Evolutionary conservation across 2,329 filamentous ascomycete species (phyloP).

Genomic region (Tetracladium maxilliforme): DNA sequence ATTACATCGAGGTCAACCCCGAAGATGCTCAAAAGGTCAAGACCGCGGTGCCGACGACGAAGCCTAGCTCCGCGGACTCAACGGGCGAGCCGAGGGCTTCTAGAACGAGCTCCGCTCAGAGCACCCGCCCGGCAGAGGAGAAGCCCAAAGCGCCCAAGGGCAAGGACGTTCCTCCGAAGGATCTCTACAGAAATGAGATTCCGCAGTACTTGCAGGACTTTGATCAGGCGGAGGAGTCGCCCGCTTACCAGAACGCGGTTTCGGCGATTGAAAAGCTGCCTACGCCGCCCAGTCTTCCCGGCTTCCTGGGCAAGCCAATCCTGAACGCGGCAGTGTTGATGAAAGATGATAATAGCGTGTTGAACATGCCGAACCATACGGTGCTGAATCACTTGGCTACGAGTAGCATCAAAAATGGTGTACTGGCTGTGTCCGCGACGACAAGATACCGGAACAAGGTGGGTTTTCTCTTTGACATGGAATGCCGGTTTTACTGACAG

Average conservation of each 20-base stretch:
- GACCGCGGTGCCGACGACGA: constrained; percentile 9
- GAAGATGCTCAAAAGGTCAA: constrained; percentile 41
- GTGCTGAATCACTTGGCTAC: constrained; percentile 93
- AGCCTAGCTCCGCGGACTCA: constrained; percentile 14
- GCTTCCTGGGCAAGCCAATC: constrained; percentile 89
- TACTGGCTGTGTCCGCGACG: constrained; percentile 87
- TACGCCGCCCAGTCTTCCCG: constrained; percentile 69
- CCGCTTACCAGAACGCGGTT: constrained; percentile 59
- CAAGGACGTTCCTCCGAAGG: constrained; percentile 38
- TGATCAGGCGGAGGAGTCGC: constrained; percentile 69
- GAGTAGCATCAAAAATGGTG: constrained; percentile 94
- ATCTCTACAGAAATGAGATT: constrained; percentile 57
- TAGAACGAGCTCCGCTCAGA: constrained; percentile 10
- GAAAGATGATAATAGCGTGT: constrained; percentile 95
- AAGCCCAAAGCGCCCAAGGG: constrained; percentile 29
- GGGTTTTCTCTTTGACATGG: constrained; percentile 9
- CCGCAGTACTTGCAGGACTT: constrained; percentile 78
- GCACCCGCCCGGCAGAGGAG: constrained; percentile 23
- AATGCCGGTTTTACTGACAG: constrained; percentile 7
- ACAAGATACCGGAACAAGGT: constrained; percentile 97
- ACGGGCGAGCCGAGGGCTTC: constrained; percentile 5
- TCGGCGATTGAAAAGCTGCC: constrained; percentile 66
- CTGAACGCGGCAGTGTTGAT: constrained; percentile 81
- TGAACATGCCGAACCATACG: constrained; percentile 95
- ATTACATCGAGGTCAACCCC: constrained; percentile 87